Base-by-base conservation (phyloP, 192 early-diverging fungal genomes). In the Borealophlyctis nickersoniae region DNA sequence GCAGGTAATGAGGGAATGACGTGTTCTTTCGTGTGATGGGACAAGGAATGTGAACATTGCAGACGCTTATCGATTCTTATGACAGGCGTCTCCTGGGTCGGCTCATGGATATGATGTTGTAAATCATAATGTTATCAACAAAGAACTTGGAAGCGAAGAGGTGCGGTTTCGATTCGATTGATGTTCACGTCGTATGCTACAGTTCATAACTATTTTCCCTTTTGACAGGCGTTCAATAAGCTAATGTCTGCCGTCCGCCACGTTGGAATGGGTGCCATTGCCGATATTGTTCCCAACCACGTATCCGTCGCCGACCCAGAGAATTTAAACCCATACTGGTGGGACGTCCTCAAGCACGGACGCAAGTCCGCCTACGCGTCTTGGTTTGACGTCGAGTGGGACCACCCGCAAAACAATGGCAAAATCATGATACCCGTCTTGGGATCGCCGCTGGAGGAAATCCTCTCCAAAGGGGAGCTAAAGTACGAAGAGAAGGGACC, bases 221-320 rank as follows among this genome's bases (percentile, higher is more conserved):
- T 2, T 19, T 13, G 9, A 19, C 39, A 61, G 49, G 56, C 30
- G 22, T 68, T 68, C 59, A 49, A 60, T 1, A 22, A 2, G 14
- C 52, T 68, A 24, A 34, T 54, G 29, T 5, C 52, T 16, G n/a
- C 49, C 16, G 32, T 68, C 22, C 57, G 59, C 31, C 19, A 50
- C 11, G 28, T 53, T 29, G 49, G 36, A 50, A 35, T 68, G 19
- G 29, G 48, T 7, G 66, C 59, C 11, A 68, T 68, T 22, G 66
- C 66, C 2, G 66, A 68, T 35, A 68, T 68, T 1, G 66, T 68
- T n/a, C 66, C 66, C 32, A 68, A 68, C 50, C 66, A 68, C 28
- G 66, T 68, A 48, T 68, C 66, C 23, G 66, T 68, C 59, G 57
- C 66, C 24, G 66, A 68, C 56, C 66, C 66, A 9, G 66, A 68